Base-by-base conservation (phyloP, 192 early-diverging fungal species). In the Entomortierella beljakovae region DNA sequence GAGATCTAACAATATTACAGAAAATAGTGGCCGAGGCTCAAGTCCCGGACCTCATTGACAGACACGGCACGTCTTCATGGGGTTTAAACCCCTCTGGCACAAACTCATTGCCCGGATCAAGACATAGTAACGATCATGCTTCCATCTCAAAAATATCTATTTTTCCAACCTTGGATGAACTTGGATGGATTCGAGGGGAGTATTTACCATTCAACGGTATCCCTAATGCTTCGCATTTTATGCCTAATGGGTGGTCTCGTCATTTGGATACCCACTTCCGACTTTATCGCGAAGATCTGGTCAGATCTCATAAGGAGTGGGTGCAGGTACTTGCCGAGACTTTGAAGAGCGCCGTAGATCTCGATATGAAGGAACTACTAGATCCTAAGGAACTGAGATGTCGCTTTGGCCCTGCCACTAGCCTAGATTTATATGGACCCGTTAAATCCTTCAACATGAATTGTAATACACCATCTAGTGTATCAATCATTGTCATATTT, bases 211-310 rank as follows among this genome's bases (percentile, higher is more conserved):
- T 80, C 10, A 85, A 87, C 25, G 70, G 55, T 29, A 35, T 70
- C 18, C 55, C 65, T 6, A 71, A 67, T 28, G 62, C 79, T 0
- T 84, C 83, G 11, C 87, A 89, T 61, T 88, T 83, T 56, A 55
- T 89, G 10, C 61, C 74, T 1, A 38, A 46, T 29, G 90, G 88
- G 4, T 61, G 80, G 42, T 74, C 61, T 8, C 82, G 87, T 7
- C 81, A 86, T 26, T 22, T 90, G 15, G 89, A 91, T 57, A 82
- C 71, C 3, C 86, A 90, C 54, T 91, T 90, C 55, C 86, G 88
- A 2, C 61, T 91, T 5, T 71, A 89, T 16, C 64, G 90, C 11
- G 89, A 91, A 38, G 90, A 91, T 34, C 72, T 89, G 68, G 52
- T 90, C 28, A n/a, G 63, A 67, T 10, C 54, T 86, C 32, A 20